Base-by-base conservation (phyloP, 2,329 filamentous ascomycete species). In the Pezizomycotina sp. region DNA sequence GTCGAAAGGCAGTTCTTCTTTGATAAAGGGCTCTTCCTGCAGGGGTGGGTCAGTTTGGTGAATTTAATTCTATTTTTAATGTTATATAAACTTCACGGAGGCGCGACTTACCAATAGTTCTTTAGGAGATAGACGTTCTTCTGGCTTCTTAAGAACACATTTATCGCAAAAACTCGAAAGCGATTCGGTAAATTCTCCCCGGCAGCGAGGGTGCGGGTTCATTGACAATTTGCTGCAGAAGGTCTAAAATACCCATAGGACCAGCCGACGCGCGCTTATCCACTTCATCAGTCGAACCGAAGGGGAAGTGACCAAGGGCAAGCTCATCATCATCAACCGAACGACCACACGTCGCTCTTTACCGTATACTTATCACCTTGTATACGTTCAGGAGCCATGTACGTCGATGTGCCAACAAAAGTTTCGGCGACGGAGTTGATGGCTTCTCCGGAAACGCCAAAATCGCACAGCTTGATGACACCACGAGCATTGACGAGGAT, bases 291-390 rank as follows among this genome's bases (percentile, higher is more conserved):
- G 72, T 81, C 8, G 74, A 66, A 47, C 78, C 77, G 56, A 98
- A 98, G 1, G 89, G 89, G 53, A 98, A 98, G 53, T 91, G 84
- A 48, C 89, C 89, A 54, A 98, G 93, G 21, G 89, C 89, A 49
- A 98, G 62, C 59, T 98, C 84, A 98, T 95, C 45, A 98, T 74
- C 1, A 77, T 77, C 48, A 98, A 20, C 89, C 89, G 46, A 93
- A 91, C 68, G 84, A 93, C 89, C 89, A 98, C 3, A 98, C 89
- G 56, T 98, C 89, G 8, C 84, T 93, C 59, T 93, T 93, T 52
- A 98, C 86, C 0, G 86, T 92, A 60, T 98, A 98, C 52, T 81
- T 83, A 47, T 89, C 83, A 45, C 89, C 89, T 57, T 95, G 84
- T 49, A 98, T 98, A 57, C 89, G 74, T 62, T 98, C 89, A 0